Base-by-base conservation (phyloP, 495 filamentous ascomycete species). In the Pyrenopolyporus hunteri region DNA sequence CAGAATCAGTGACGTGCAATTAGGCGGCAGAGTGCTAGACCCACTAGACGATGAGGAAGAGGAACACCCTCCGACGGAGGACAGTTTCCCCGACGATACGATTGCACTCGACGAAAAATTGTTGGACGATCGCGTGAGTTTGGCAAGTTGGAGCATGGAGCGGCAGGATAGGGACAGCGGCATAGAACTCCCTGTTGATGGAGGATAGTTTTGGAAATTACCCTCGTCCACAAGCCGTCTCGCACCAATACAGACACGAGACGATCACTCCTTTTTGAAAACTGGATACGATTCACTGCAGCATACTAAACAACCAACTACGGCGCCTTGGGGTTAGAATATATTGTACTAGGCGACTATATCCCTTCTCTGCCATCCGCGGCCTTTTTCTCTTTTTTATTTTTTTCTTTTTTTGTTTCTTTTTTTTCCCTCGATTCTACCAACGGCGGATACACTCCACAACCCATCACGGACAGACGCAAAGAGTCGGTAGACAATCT, bases 11-110 rank as follows among this genome's bases (percentile, higher is more conserved):
- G 92, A 97, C 62, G 77, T 96, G n/a, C 82, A 89, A 66, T 70
- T 94, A 10, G 89, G 92, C 3, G 94, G 94, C 0, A 80, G 92
- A 16, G 89, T 98, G 3, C 78, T 98, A 2, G 75, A 76, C 1
- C 84, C 85, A 0, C 83, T 89, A 48, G 87, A 88, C 16, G 83
- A 85, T 3, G 75, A 70, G 35, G 80, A 81, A 6, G 83, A 85
- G 3, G 75, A 70, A 39, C 51, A 48, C 35, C 32, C 57, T 23
- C 9, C 32, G 13, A 40, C 57, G 2, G 57, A 9, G 14, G 48
- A 60, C 5, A 57, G 28, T 13, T 47, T 46, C 19, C 52, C 52
- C 7, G 68, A 76, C 16, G 66, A 70, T 22, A 69, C 66, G 6
- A 63, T 69, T 9, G 50, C 62, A 17, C 56, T 57, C 28, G 53